Percentiles rank a stretch among this genome's conserved stretches.
phyloP scores from a whole-genome alignment of 2,329 filamentous ascomycete genomes.

The Aspergillus proliferans region DNA sequence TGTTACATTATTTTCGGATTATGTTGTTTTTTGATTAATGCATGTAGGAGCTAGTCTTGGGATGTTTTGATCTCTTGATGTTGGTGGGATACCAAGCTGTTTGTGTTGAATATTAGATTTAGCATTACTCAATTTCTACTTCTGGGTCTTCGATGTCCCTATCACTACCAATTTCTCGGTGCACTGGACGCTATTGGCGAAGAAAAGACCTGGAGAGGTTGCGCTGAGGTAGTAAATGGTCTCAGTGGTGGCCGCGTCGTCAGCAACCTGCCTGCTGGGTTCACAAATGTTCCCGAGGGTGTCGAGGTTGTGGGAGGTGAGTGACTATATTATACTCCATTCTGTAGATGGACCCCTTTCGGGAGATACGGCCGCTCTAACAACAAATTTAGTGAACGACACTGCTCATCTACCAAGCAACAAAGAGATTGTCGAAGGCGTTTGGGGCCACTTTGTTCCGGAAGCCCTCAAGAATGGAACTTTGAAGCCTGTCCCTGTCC shows the following conservation, averaged over 20 bases:
- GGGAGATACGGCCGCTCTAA: not conserved
- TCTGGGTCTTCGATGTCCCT: no score
- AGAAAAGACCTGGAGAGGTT: not conserved
- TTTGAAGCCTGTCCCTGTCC: conserved; percentile 35
- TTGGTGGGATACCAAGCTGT: no score
- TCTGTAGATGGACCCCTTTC: not conserved
- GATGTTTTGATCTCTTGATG: no score
- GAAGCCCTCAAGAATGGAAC: conserved; percentile 31
- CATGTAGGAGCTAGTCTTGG: no score
- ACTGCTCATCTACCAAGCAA: not conserved
- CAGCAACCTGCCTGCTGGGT: not conserved
- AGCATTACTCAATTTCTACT: no score
- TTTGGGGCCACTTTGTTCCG: not conserved
- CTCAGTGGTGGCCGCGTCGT: not conserved
- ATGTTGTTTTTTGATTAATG: no score
- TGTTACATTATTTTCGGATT: no score
- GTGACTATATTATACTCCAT: not conserved
- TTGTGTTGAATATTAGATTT: no score
- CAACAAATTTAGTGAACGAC: not conserved
- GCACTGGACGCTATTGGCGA: not conserved
- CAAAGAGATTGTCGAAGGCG: not conserved
- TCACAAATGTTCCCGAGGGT: not conserved
- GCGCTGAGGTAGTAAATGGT: not conserved
- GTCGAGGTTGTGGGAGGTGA: not conserved
- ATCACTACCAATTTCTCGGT: not conserved